Conservation (phyloP, 2,329 filamentous ascomycete species). For the Fusarium sp. region DNA sequence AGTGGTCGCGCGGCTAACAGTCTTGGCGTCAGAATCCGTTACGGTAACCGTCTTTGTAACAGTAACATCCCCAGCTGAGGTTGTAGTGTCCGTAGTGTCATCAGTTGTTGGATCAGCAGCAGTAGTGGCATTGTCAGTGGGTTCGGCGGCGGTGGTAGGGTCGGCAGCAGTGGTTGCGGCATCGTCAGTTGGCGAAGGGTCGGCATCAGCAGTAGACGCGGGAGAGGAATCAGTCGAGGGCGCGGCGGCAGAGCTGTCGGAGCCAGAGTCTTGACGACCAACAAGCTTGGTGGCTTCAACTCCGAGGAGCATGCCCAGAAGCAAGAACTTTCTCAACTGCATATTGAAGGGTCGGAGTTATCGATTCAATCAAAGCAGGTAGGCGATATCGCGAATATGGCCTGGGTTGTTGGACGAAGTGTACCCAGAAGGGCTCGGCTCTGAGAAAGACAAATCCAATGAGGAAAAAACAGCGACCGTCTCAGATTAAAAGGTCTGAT, state of each 20-base stretch:
- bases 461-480: slow-evolving; percentile 34
- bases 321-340: slow-evolving; percentile 42
- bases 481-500: slow-evolving; percentile 28
- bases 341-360: slow-evolving; percentile 29
- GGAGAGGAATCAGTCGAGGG: slow-evolving; percentile 5
- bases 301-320: slow-evolving; percentile 42
- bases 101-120: slow-evolving; percentile 3
- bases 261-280: slow-evolving; percentile 29
- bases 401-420: slow-evolving; percentile 10
- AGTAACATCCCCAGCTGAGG: slow-evolving; percentile 43
- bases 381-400: slow-evolving; percentile 14
- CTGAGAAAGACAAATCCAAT: slow-evolving; percentile 31
- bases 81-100: background rate
- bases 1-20: slow-evolving; percentile 48
- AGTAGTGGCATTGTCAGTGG: slow-evolving; percentile 13
- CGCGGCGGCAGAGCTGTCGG: slow-evolving; percentile 2
- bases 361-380: slow-evolving; percentile 28
- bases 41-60: slow-evolving; percentile 49
- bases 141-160: slow-evolving; percentile 19
- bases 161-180: slow-evolving; percentile 18
- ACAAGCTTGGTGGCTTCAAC: slow-evolving; percentile 37
- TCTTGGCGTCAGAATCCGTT: slow-evolving; percentile 42
- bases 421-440: slow-evolving; percentile 31
- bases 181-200: slow-evolving; percentile 7
- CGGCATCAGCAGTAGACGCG: slow-evolving; percentile 8